A percentile compares a stretch with the other conserved stretches of the same genome.
Conservation (phyloP, 2,329 filamentous ascomycete species). For the Fonsecaea pugnacius region DNA sequence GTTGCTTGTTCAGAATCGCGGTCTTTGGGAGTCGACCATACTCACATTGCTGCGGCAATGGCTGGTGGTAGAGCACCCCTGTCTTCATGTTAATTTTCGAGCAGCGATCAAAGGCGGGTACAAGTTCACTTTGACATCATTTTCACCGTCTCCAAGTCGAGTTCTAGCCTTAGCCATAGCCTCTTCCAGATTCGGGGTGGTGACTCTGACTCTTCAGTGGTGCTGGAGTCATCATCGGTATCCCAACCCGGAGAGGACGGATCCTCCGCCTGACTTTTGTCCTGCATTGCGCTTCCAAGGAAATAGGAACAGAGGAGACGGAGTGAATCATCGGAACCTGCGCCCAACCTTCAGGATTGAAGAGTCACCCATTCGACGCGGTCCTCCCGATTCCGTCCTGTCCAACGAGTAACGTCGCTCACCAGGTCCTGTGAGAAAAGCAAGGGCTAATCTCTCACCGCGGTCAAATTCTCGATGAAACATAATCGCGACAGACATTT, state of each 20-base stretch:
- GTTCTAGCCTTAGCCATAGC: neutral
- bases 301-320: neutral
- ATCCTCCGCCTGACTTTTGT: neutral
- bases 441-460: neutral
- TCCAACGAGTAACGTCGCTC: neutral
- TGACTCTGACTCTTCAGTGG: neutral
- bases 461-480: neutral
- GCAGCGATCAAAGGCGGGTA: neutral
- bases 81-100: neutral
- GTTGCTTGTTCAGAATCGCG: neutral
- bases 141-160: neutral
- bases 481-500: neutral
- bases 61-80: neutral
- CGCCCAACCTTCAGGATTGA: neutral
- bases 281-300: neutral
- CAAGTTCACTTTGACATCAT: neutral
- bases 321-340: neutral
- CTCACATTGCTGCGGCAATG: conserved; percentile 2
- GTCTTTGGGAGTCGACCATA: neutral
- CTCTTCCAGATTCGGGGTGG: neutral
- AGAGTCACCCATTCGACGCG: neutral
- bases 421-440: neutral
- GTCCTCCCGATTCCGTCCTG: neutral
- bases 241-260: neutral
- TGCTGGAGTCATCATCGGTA: neutral